Evolutionary conservation across 768 basidiomycete species (phyloP), one percentile per base, ranked within the genome.

Genomic region (Rhodotorula diobovata): DNA sequence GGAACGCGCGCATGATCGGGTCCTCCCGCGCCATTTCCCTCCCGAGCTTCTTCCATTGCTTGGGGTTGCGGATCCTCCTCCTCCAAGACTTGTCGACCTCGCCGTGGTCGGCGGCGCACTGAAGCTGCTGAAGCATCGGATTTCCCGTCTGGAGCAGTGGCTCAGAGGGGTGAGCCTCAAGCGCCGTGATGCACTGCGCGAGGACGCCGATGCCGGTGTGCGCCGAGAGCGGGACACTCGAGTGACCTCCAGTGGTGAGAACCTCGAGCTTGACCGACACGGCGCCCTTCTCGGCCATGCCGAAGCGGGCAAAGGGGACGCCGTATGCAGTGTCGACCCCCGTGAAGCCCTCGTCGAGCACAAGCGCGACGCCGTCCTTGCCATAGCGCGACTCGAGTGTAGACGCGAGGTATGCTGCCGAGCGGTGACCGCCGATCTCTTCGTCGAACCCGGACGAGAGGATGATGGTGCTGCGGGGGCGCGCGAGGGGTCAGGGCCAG

Each of bases 301-400:
- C 81, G 30, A 82, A 71, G 45, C 72, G 69, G 0, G 80, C 81
- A 53, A 82, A 76, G 0, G 65, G 66, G 0, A 66, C 53, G n/a
- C 80, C 80, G 67, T 77, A 80, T 15, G 77, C 72, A 6, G 75
- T 34, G 32, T 79, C 77, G 21, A 82, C 76, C 7, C 81, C 81
- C 82, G 76, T 79, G 87, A 90, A 86, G 45, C 93, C 93, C 83
- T 97, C 94, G 77, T 97, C 94, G 45, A 97, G 83, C 56, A 96
- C 79, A 78, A 95, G 83, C 0, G 89, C 86, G 77, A 91, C 87
- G 9, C 86, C 85, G 76, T 91, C 80, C 69, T 85, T 78, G 46
- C 92, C 93, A 77, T 90, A 94, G 25, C 82, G 83, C 6, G 83
- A 74, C 58, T 86, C 78, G 41, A 96, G 79, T 53, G 81, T 78